Base-by-base conservation (phyloP, 805 yeast genomes). In the Vanderwaltozyma tropicalis region DNA sequence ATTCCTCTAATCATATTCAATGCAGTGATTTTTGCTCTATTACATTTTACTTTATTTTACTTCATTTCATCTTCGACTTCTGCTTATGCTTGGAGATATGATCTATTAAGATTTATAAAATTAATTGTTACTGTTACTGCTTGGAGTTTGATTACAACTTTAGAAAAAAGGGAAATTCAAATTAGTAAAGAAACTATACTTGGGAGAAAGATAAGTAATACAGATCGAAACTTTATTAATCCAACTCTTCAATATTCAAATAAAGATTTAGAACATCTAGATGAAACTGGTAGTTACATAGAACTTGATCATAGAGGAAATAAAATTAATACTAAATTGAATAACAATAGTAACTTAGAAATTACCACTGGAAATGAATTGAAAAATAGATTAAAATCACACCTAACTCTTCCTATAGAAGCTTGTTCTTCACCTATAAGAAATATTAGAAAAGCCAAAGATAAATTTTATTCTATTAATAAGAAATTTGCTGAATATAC, bases 101-200 rank as follows among this genome's bases (percentile, higher is more conserved):
- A 42, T 31, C 30, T 53, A 1, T 28, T 52, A 11, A 39, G 48
- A 17, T 51, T 56, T 20, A 25, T 53, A 14, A 48, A 48, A 30
- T 22, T 59, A 11, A 39, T 57, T 7, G 47, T 59, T 11, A 53
- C 60, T 6, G 56, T 56, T 5, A 59, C 55, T 38, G 43, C 50
- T 9, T 59, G 63, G 63, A 56, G 60, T 8, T 42, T 59, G n/a
- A 47, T 59, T 18, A 52, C 53, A 18, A 50, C 50, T 3, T 41
- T 57, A 17, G 59, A 55, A 32, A 47, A 43, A 32, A 50, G 57
- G 39, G 59, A 56, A 35, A 37, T 46, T 18, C 37, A 40, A 9
- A 30, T 54, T 22, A 50, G 46, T 36, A 53, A 49, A 32, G 50
- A 48, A 26, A 55, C 62, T 1, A 47, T 57, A 12, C 24, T 59